Percentiles rank a stretch among this genome's conserved stretches.
phyloP scores from a whole-genome alignment of 345 rosid species.

The Pelargonium nanum region DNA sequence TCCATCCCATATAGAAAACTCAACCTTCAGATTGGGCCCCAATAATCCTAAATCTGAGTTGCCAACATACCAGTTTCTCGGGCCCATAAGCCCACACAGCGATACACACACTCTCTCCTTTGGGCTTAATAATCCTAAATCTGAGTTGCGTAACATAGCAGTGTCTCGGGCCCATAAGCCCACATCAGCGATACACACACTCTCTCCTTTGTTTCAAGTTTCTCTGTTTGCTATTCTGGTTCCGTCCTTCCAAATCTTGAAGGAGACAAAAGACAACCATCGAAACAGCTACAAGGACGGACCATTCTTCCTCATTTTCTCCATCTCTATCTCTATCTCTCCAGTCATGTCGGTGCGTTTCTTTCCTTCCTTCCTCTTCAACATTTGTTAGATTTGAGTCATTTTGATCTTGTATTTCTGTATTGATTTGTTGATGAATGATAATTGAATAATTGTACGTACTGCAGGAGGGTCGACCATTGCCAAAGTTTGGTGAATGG shows the following conservation, averaged over 20 bases:
- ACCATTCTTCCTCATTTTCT: not conserved
- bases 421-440: no score
- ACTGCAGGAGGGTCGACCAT: constrained; percentile 6
- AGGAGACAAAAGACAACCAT: no score
- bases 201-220: not conserved
- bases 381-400: not conserved
- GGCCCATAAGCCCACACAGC: no score
- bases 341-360: not conserved
- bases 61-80: no score
- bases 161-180: not conserved
- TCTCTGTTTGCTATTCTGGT: not conserved
- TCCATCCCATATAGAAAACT: no score
- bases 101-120: no score
- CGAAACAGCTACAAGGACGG: not conserved
- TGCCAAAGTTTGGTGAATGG: constrained; percentile 22
- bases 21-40: no score
- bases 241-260: not conserved
- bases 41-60: no score
- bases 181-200: not conserved
- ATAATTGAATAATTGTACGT: not conserved
- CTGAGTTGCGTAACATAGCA: no score
- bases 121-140: no score
- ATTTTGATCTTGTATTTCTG: no score
- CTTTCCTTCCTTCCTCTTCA: not conserved
- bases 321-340: not conserved